phyloP scores from a whole-genome alignment of 2,329 filamentous ascomycete genomes.

The Curvularia eragrostidis region DNA sequence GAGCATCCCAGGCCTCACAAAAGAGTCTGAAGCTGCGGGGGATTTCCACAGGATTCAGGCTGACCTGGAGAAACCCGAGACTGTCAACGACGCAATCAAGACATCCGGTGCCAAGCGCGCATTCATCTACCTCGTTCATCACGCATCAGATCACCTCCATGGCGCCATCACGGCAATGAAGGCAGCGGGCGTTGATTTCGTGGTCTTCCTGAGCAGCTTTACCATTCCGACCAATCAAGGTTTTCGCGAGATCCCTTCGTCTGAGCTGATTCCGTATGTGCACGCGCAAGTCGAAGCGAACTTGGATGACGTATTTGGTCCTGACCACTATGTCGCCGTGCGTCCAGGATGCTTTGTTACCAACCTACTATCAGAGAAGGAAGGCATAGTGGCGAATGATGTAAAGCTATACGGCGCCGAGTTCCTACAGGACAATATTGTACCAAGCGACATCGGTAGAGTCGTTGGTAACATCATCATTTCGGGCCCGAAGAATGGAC shows the following conservation, averaged over 20 bases:
- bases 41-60: constrained; percentile 51
- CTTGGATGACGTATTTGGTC: constrained; percentile 53
- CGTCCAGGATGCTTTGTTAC: constrained; percentile 56
- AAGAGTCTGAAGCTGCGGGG: constrained; percentile 37
- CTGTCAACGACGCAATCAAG: constrained; percentile 52
- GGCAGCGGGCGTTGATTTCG: constrained; percentile 53
- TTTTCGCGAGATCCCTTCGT: constrained; percentile 1
- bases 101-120: constrained; percentile 54
- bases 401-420: constrained; percentile 43
- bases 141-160: constrained; percentile 50
- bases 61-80: constrained; percentile 54
- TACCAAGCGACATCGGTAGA: constrained; percentile 55
- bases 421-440: constrained; percentile 51
- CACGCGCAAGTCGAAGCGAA: constrained; percentile 57
- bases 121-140: constrained; percentile 56
- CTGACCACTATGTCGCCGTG: constrained; percentile 48
- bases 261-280: constrained; percentile 43
- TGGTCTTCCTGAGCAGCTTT: constrained; percentile 55
- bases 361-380: constrained; percentile 47
- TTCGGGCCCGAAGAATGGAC: constrained; percentile 35
- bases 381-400: constrained; percentile 39
- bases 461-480: constrained; percentile 52
- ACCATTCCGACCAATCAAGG: constrained; percentile 34
- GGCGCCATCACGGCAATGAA: constrained; percentile 53
- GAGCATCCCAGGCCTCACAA: constrained; percentile 48